phyloP scores from a whole-genome alignment of 2,329 filamentous ascomycete species.

The Mycocentrospora acerina region DNA sequence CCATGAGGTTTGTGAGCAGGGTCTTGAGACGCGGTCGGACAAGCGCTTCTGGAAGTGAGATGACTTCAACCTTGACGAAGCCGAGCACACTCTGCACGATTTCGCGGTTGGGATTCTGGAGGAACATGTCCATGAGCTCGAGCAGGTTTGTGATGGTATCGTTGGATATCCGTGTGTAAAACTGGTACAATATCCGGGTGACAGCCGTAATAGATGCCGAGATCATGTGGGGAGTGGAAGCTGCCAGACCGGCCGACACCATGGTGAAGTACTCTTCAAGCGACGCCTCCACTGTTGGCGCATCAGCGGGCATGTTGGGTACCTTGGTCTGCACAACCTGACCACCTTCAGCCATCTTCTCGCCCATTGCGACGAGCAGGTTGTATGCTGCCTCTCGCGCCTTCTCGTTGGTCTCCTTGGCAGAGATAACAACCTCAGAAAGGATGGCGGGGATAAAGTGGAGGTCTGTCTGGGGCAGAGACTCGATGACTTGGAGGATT shows the following conservation, averaged over 20 bases:
- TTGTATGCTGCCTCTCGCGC: slow-evolving; percentile 88
- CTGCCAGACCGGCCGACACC: slow-evolving; percentile 93
- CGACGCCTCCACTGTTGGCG: slow-evolving; percentile 73
- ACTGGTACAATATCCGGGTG: slow-evolving; percentile 90
- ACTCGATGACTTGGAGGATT: slow-evolving; percentile 76
- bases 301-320: slow-evolving; percentile 79
- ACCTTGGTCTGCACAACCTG: slow-evolving; percentile 84
- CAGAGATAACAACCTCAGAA: slow-evolving; percentile 91
- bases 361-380: slow-evolving; percentile 82
- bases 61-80: slow-evolving; percentile 94
- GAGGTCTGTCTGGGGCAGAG: slow-evolving; percentile 73
- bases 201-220: slow-evolving; percentile 95
- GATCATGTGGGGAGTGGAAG: slow-evolving; percentile 93
- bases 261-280: slow-evolving; percentile 98
- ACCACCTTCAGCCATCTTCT: slow-evolving; percentile 74
- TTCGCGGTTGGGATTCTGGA: slow-evolving; percentile 94
- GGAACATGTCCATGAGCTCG: slow-evolving; percentile 92
- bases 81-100: slow-evolving; percentile 93
- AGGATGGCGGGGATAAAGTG: slow-evolving; percentile 92
- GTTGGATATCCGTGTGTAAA: slow-evolving; percentile 68
- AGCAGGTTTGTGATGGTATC: slow-evolving; percentile 80
- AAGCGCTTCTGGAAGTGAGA: slow-evolving; percentile 76
- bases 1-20: slow-evolving; percentile 85
- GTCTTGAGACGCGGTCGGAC: slow-evolving; percentile 75
- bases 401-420: slow-evolving; percentile 97